Evolutionary conservation across 2,329 filamentous ascomycete genomes (phyloP), one percentile per base, ranked within the genome.

Genomic region (Dactylellina leptospora): DNA sequence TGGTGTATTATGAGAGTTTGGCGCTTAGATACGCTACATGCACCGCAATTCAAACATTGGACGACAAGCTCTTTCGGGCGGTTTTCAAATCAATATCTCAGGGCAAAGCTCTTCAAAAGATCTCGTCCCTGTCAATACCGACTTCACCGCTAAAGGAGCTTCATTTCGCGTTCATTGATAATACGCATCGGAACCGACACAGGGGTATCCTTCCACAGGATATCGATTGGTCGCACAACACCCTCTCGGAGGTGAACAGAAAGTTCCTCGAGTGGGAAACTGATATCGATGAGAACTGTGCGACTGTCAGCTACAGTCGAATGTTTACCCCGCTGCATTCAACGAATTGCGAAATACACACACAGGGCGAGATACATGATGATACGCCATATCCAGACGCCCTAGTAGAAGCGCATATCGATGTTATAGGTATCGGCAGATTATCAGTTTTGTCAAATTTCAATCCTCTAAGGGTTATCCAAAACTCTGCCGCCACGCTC

Each of bases 221-320:
- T 10, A 22, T 54, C 42, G 38, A 55, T 28, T 64, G 60, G 50
- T n/a, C 16, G 2, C 25, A 47, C 18, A 36, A 51, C 0, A 13
- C 9, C 16, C n/a, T 66, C 23, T 66, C 61, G n/a, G 51, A 58
- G 18, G 44, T 30, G 9, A 58, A 66, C 28, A 58, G 23, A 13
- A 22, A 27, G 9, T 66, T 66, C 36, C 36, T 40, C 8, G 13
- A 11, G 22, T 9, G 45, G 10, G 16, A 33, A 30, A 4, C 23
- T 18, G 5, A 33, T 51, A 30, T 22, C 22, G 25, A 47, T 38
- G 8, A 16, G 36, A n/a, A 16, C 8, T 40, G 11, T 40, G 36
- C 36, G 3, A 16, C 36, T 40, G 5, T 11, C 13, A n/a, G 36
- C 36, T 11, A 40, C 1, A 40, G 36, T 16, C 36, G 4, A 40